Percentiles rank a stretch among this genome's conserved stretches.
phyloP scores from a whole-genome alignment of 768 basidiomycete genomes.

The Lactifluus echinatus region DNA sequence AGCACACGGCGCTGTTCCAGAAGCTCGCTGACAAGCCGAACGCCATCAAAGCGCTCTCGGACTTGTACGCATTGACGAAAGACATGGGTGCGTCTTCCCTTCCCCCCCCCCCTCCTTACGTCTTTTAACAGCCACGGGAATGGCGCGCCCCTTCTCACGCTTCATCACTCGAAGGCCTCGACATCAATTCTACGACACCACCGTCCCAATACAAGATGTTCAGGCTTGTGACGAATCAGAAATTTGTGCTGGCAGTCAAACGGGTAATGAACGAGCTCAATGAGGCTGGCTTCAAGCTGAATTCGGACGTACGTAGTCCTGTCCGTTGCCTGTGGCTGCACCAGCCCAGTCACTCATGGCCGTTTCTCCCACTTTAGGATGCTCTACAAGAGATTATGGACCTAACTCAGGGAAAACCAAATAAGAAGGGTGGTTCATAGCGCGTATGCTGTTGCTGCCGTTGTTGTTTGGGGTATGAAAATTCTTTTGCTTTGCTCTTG shows the following conservation, averaged over 20 bases:
- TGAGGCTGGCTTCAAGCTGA: constrained; percentile 53
- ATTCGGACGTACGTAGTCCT: constrained; percentile 41
- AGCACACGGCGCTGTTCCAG: constrained; percentile 37
- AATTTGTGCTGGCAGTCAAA: constrained; percentile 42
- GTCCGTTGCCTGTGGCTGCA: no score
- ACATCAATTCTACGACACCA: constrained; percentile 34
- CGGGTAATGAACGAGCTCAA: constrained; percentile 41
- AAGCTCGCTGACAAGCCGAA: constrained; percentile 44
- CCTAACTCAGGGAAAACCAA: constrained; percentile 21
- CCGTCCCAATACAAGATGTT: constrained; percentile 47
- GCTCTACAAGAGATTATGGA: constrained; percentile 37
- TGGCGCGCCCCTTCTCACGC: no score
- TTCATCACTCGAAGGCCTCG: constrained; percentile 35
- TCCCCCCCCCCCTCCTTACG: no score
- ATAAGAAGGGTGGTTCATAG: constrained; percentile 10
- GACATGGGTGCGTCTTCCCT: constrained; percentile 34
- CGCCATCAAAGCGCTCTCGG: constrained; percentile 39
- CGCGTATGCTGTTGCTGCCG: background rate
- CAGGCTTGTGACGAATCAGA: constrained; percentile 42
- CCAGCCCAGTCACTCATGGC: background rate
- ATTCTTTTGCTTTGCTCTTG: background rate
- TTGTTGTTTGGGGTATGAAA: background rate
- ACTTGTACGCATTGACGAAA: constrained; percentile 38
- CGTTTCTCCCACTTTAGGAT: constrained; percentile 31
- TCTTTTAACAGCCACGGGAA: no score